These are phyloP conservation scores for Hippophae tibetana DNA, from an alignment of 306 rosid genomes.

Conservation along the genomic window DNA sequence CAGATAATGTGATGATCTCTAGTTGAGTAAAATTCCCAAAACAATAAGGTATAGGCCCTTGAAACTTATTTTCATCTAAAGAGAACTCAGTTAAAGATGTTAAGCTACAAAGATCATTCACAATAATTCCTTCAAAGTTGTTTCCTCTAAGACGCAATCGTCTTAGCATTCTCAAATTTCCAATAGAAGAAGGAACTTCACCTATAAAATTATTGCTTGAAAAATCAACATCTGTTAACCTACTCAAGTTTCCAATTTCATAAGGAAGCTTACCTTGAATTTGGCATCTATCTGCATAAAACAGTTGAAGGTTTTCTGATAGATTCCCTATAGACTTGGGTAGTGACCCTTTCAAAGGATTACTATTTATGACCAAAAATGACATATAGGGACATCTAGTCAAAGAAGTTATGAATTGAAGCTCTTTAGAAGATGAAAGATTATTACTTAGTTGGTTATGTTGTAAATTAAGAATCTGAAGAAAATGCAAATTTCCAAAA, in stretches of 20 bases:
- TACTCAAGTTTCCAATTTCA: constrained; percentile 19
- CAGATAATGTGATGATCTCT: neutral
- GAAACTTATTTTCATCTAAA: neutral
- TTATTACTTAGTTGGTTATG: neutral
- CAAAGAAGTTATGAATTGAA: neutral
- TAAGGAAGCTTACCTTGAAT: constrained; percentile 10
- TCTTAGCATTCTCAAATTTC: neutral
- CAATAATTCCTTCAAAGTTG: neutral
- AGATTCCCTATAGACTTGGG: neutral
- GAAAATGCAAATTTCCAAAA: neutral
- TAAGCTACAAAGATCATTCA: neutral
- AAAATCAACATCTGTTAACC: constrained; percentile 21
- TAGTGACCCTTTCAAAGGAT: neutral
- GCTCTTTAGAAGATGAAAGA: neutral
- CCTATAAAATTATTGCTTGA: constrained; percentile 21
- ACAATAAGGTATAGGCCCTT: neutral
- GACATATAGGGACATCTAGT: neutral
- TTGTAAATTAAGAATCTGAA: neutral
- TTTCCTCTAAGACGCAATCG: neutral
- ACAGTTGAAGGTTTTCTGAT: neutral
- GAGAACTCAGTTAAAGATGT: neutral
- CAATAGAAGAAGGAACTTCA: constrained; percentile 4
- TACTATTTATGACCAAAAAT: neutral
- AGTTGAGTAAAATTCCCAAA: neutral
- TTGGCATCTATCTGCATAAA: neutral